phyloP scores from a whole-genome alignment of 2,329 filamentous ascomycete species.

The Penicillium sp. region DNA sequence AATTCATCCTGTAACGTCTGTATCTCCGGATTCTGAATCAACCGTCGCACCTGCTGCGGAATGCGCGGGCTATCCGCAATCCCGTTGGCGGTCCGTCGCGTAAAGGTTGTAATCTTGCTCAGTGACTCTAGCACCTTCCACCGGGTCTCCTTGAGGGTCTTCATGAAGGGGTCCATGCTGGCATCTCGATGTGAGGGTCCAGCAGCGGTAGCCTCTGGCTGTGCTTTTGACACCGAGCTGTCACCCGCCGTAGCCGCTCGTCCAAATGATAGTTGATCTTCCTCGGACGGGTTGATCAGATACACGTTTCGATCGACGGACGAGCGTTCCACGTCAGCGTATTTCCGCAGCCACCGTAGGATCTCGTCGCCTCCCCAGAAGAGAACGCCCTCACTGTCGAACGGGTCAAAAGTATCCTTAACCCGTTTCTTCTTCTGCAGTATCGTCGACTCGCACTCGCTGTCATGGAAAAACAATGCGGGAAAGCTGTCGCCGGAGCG shows the following conservation, averaged over 20 bases:
- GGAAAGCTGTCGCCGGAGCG: constrained; percentile 88
- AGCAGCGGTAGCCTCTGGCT: constrained; percentile 31
- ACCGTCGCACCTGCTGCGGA: constrained; percentile 76
- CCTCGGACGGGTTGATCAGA: constrained; percentile 77
- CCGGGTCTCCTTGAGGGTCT: constrained; percentile 87
- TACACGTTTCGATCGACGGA: constrained; percentile 86
- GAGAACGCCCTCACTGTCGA: constrained; percentile 71
- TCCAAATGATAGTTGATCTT: constrained; percentile 79
- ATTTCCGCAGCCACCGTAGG: constrained; percentile 80
- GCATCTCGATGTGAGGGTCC: constrained; percentile 52
- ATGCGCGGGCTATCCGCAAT: constrained; percentile 86
- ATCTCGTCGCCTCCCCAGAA: constrained; percentile 99
- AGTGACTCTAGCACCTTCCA: constrained; percentile 98
- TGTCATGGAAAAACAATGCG: constrained; percentile 95
- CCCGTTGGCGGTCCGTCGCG: constrained; percentile 82
- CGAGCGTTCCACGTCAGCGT: constrained; percentile 77
- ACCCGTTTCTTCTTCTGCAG: constrained; percentile 84
- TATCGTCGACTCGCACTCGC: constrained; percentile 92
- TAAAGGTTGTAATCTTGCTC: constrained; percentile 95
- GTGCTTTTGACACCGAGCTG: constrained; percentile 39
- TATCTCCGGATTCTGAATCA: constrained; percentile 88
- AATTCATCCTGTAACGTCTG: constrained; percentile 96
- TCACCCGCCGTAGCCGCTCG: constrained; percentile 37
- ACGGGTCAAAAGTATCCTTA: constrained; percentile 82
- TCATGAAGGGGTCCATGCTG: constrained; percentile 86